Evolutionary conservation across 2,329 filamentous ascomycete species (phyloP), one percentile per base, ranked within the genome.

Genomic region (Mollisiaceae sp.): DNA sequence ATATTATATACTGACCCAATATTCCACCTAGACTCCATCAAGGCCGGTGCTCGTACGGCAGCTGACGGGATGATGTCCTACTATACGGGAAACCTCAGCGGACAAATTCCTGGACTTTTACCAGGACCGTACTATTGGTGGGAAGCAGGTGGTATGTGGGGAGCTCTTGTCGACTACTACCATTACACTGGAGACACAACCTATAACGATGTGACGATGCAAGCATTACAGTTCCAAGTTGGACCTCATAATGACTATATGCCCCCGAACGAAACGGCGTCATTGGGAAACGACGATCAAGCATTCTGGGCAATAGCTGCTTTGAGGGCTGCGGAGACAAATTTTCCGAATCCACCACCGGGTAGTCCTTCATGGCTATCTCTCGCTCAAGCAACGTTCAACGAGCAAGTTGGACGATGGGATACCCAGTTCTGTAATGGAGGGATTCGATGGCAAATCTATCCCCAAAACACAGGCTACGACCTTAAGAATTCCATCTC

Each of bases 381-480:
- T 2, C 83, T 94, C 12, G 91, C 89, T 1, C 88, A 93, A 75
- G 91, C 89, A 59, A 90, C 92, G 32, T 95, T 94, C 82, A 92
- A 95, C 76, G 89, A 88, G 6, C 91, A 94, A 73, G 86, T 86
- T 2, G 81, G 81, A 20, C 85, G 91, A 50, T 94, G 91, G 92
- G 91, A 93, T 67, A 82, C 77, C 0, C 76, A 81, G 18, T 50
- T 38, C n/a, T 95, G 92, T 71, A 82, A 81, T 18, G 92, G 91
- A 54, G 92, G 92, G 3, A 76, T 94, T 61, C 85, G 90, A 65
- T 94, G 91, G 91, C 92, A 96, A 78, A 92, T 96, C 58, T 94
- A 90, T 75, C 82, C 85, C 1, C 92, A 90, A 81, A 94, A 95
- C 75, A 45, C 50, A 8, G 92, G 92, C n/a, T 95, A 89, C 77